Evolutionary conservation across 257 asterid genomes (phyloP), one percentile per base, ranked within the genome.

Genomic region (Salvia splendens): DNA sequence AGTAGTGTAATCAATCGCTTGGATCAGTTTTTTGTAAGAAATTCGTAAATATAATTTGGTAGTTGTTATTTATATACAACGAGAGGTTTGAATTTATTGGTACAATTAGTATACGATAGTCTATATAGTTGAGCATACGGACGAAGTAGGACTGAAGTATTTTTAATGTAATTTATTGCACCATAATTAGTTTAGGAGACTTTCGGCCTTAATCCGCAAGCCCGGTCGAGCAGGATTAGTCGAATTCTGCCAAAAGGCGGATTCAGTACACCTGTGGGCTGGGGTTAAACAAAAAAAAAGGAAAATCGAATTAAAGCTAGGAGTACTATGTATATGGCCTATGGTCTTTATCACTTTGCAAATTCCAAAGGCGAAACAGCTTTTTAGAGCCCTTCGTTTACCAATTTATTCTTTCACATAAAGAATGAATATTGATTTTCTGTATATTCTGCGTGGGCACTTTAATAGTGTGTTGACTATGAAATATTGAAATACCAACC

Each of bases 331-430:
- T n/a, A n/a, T 9, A 11, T 8, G 12, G 45, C 8, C 3, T 28
- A 11, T 30, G 12, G 46, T 11, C 16, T 43, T 71, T 42, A 48
- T 6, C 11, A 9, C 65, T 41, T 28, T 8, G 46, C 17, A 49
- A 69, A 59, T 58, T 58, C 62, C 53, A 61, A 49, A 49, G 49
- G 14, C 5, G 56, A 59, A 58, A 60, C 53, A 11, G 32, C 59
- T 47, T 69, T 58, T 10, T 12, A 24, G 4, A 24, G 38, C 59
- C 0, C 14, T 2, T 24, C 6, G 0, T 24, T 53, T 24, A 16
- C 10, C 12, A 6, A 7, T 24, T 48, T 48, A 48, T 48, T 48
- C 54, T 50, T 8, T 3, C 32, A 50, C 30, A 49, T 0, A 6
- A 16, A 50, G 11, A 6, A 50, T 16, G 11, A 6, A 50, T 16